These are phyloP conservation scores for Pleurotus sapidus DNA, from an alignment of 768 basidiomycete species.

Conservation along the genomic window DNA sequence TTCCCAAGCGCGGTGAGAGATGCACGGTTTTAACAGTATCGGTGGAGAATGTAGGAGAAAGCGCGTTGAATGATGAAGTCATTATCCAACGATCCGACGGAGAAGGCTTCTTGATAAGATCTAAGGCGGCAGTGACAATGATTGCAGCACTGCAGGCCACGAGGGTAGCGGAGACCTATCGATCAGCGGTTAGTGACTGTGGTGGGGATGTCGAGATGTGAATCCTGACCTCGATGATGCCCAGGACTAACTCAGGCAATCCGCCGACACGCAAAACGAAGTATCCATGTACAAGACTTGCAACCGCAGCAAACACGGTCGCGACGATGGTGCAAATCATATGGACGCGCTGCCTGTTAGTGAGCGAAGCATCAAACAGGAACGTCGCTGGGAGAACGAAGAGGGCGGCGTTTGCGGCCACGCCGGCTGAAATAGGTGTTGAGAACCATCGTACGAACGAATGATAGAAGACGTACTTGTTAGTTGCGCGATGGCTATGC, in stretches of 20 bases:
- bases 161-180: constrained; percentile 32
- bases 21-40: constrained; percentile 3
- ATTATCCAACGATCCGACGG: constrained; percentile 1
- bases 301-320: constrained; percentile 33
- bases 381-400: constrained; percentile 39
- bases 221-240: constrained; percentile 33
- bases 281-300: constrained; percentile 33
- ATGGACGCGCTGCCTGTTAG: constrained; percentile 29
- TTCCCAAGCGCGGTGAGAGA: constrained; percentile 1
- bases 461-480: constrained; percentile 30
- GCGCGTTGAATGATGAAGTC: constrained; percentile 1
- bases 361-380: constrained; percentile 32
- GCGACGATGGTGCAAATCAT: constrained; percentile 42
- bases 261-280: constrained; percentile 24
- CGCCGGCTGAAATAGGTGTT: constrained; percentile 28
- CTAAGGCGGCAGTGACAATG: constrained; percentile 31
- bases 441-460: not conserved
- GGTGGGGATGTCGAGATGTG: not conserved
- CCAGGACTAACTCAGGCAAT: constrained; percentile 20
- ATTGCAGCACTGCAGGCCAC: constrained; percentile 41
- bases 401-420: constrained; percentile 36
- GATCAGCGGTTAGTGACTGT: not conserved
- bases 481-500: constrained; percentile 43
- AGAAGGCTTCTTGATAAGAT: not conserved
- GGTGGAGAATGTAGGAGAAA: not conserved